phyloP scores from a whole-genome alignment of 352 stramenopile species.

The Globisporangium takayamanum region DNA sequence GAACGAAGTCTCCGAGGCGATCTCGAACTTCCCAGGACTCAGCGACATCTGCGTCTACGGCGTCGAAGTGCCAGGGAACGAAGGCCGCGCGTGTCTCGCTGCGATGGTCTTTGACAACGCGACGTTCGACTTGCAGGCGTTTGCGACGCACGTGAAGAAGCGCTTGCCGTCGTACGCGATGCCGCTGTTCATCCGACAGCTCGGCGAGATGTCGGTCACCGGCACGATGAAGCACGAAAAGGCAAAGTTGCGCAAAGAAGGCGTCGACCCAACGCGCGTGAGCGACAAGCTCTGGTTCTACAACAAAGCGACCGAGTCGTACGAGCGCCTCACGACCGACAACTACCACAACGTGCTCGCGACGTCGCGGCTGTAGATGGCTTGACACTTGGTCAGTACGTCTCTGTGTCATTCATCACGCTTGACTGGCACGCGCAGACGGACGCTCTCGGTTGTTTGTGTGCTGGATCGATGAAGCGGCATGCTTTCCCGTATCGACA shows the following conservation, averaged over 20 bases:
- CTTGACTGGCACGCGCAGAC: too few relatives aligned
- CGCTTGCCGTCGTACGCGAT: constrained; percentile 62
- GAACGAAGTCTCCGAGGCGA: constrained; percentile 79
- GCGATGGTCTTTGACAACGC: constrained; percentile 75
- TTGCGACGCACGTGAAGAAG: constrained; percentile 43
- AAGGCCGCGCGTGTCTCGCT: constrained; percentile 79
- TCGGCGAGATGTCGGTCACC: constrained; percentile 71
- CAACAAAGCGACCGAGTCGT: constrained; percentile 38
- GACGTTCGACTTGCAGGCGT: constrained; percentile 46
- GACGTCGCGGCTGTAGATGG: constrained; percentile 37
- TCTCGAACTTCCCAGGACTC: constrained; percentile 72
- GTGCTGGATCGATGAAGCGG: too few relatives aligned
- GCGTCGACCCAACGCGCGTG: constrained; percentile 60
- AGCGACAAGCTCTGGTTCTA: constrained; percentile 55
- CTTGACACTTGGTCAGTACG: too few relatives aligned
- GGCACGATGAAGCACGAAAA: constrained; percentile 92
- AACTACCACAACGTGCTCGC: constrained; percentile 52
- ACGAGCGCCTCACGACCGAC: constrained; percentile 46
- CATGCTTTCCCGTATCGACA: too few relatives aligned
- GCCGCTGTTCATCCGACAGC: constrained; percentile 81
- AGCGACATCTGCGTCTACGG: constrained; percentile 77
- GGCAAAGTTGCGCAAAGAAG: constrained; percentile 78
- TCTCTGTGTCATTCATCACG: too few relatives aligned
- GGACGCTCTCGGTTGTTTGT: too few relatives aligned
- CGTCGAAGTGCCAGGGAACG: constrained; percentile 59